Evolutionary conservation across 495 filamentous ascomycete species (phyloP).

Genomic region (Aspergillus coremiiformis): DNA sequence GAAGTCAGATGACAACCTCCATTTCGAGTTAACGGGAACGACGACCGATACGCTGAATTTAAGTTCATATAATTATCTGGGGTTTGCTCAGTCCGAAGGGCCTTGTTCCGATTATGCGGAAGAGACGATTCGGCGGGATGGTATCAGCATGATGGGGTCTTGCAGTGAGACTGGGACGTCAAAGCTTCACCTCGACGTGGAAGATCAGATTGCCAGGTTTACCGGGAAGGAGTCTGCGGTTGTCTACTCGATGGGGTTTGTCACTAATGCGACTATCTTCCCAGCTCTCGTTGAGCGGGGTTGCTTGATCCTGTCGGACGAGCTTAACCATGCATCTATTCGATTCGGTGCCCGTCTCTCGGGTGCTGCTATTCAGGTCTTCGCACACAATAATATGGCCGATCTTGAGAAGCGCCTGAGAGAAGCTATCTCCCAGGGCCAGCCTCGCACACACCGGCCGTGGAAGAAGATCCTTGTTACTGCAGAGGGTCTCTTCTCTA

Average conservation of each 20-base stretch:
- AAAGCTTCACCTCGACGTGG: conserved; percentile 70
- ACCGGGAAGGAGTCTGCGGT: conserved; percentile 79
- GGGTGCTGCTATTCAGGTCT: conserved; percentile 77
- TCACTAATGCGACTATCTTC: conserved; percentile 78
- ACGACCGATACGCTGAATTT: conserved; percentile 82
- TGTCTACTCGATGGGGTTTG: conserved; percentile 91
- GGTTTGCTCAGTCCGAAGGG: conserved; percentile 86
- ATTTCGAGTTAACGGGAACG: conserved; percentile 69
- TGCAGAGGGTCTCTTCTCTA: conserved; percentile 86
- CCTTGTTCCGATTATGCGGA: conserved; percentile 85
- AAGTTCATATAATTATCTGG: conserved; percentile 92
- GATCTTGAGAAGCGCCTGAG: conserved; percentile 71
- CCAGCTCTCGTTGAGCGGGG: conserved; percentile 76
- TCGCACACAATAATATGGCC: conserved; percentile 81
- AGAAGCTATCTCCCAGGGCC: conserved; percentile 78
- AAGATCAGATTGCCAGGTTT: conserved; percentile 73
- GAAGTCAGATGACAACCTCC: conserved; percentile 66
- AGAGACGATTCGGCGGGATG: conserved; percentile 65
- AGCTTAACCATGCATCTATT: conserved; percentile 88
- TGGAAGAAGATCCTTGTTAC: conserved; percentile 93
- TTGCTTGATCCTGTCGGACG: conserved; percentile 79
- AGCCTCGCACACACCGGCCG: conserved; percentile 81
- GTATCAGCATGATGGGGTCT: conserved; percentile 62
- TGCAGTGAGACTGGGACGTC: conserved; percentile 68
- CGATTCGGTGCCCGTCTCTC: conserved; percentile 80